phyloP scores from a whole-genome alignment of 2,329 filamentous ascomycete genomes.

The Penicillium decumbens region DNA sequence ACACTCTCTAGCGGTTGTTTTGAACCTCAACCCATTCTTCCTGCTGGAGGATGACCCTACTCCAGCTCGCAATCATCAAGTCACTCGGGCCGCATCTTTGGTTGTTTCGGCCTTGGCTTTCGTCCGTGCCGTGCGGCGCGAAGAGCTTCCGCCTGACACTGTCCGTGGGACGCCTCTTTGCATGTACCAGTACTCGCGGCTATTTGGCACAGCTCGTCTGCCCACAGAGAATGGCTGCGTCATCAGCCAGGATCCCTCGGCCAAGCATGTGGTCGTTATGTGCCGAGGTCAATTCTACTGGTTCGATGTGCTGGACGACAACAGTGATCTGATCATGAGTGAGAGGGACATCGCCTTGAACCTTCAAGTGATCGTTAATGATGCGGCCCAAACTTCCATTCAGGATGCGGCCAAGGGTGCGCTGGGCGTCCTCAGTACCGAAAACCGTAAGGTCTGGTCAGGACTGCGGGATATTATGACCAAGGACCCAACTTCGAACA shows the following conservation, averaged over 20 bases:
- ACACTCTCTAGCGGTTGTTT: constrained; percentile 62
- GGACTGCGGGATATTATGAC: constrained; percentile 82
- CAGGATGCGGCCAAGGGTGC: constrained; percentile 94
- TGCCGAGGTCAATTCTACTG: constrained; percentile 97
- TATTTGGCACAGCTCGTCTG: constrained; percentile 92
- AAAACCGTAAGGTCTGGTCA: constrained; percentile 96
- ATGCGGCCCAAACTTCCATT: constrained; percentile 82
- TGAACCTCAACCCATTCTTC: constrained; percentile 98
- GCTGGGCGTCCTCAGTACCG: constrained; percentile 86
- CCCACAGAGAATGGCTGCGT: constrained; percentile 93
- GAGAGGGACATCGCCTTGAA: constrained; percentile 92
- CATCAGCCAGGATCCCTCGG: constrained; percentile 89
- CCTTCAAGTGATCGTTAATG: constrained; percentile 83
- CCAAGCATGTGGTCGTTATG: constrained; percentile 88
- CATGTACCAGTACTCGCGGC: constrained; percentile 96
- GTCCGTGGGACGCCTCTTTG: constrained; percentile 78
- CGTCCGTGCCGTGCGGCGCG: constrained; percentile 83
- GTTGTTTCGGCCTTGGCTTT: constrained; percentile 88
- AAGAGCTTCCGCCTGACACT: constrained; percentile 86
- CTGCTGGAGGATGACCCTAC: constrained; percentile 95
- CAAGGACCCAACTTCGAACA: constrained; percentile 81
- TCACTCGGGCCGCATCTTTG: constrained; percentile 86
- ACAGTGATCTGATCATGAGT: constrained; percentile 93
- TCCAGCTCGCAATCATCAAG: constrained; percentile 91
- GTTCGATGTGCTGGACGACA: constrained; percentile 95